phyloP scores from a whole-genome alignment of 148 eudicot genomes.

The Spergularia bocconei region DNA sequence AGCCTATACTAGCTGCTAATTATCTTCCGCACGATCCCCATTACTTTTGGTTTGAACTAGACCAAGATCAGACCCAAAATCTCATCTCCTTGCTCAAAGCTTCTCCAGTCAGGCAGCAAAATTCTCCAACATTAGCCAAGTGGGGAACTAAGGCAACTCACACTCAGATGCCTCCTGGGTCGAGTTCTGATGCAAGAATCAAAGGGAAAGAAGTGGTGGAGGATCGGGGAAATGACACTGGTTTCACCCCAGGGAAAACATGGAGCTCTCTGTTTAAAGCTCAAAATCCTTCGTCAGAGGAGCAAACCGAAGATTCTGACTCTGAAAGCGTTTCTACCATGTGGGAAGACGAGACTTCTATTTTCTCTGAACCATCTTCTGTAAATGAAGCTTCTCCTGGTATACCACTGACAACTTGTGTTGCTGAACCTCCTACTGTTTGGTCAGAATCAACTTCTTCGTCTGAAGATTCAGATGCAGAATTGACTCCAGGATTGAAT shows the following conservation, averaged over 20 bases:
- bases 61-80: conserved; percentile 41
- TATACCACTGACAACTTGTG: background rate
- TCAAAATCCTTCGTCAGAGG: conserved; percentile 16
- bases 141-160: conserved; percentile 20
- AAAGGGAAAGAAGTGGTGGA: conserved; percentile 12
- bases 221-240: conserved; percentile 14
- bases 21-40: conserved; percentile 31
- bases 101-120: conserved; percentile 28
- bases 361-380: background rate
- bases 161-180: conserved; percentile 1
- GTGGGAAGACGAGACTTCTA: conserved; percentile 8
- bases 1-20: conserved; percentile 45
- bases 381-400: conserved; percentile 8
- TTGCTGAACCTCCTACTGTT: background rate
- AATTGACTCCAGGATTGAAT: conserved; percentile 21
- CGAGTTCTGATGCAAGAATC: background rate
- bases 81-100: conserved; percentile 43
- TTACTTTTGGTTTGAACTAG: conserved; percentile 66
- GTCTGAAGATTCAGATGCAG: conserved; percentile 3
- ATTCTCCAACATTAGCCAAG: conserved; percentile 22
- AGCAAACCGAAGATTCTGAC: conserved; percentile 19
- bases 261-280: conserved; percentile 61
- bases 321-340: conserved; percentile 13
- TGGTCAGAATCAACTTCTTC: conserved; percentile 9
- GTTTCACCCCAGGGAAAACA: conserved; percentile 28